phyloP scores from a whole-genome alignment of 306 rosid species.

The Mucuna pruriens region DNA sequence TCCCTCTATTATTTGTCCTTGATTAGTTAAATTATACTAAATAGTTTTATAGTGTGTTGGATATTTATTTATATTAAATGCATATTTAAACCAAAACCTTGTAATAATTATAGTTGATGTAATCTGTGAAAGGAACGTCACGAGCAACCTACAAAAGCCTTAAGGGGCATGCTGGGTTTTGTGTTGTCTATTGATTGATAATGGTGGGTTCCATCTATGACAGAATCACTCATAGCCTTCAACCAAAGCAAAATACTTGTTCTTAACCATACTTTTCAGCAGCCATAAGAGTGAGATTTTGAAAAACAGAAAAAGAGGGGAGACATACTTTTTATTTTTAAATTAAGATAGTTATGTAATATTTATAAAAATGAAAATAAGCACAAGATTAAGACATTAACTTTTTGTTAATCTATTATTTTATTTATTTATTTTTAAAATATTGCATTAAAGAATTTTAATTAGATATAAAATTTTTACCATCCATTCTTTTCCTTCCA shows the following conservation, averaged over 20 bases:
- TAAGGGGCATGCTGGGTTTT: not conserved
- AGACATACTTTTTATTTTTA: too few species aligned
- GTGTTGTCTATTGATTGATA: not conserved
- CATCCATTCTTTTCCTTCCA: too few species aligned
- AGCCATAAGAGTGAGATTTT: not conserved
- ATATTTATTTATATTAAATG: not conserved
- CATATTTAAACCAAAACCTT: not conserved
- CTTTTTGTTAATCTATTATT: too few species aligned
- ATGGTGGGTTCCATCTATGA: slow-evolving; percentile 27
- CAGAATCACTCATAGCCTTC: not conserved
- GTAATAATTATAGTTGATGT: slow-evolving; percentile 31
- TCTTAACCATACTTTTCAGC: not conserved
- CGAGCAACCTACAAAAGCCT: slow-evolving; percentile 11
- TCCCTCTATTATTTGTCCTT: slow-evolving; percentile 17
- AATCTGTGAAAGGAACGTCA: slow-evolving; percentile 25
- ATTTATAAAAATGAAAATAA: too few species aligned
- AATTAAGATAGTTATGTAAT: too few species aligned
- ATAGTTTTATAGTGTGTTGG: not conserved
- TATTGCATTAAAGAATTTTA: too few species aligned
- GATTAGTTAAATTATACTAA: not conserved
- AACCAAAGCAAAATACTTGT: not conserved
- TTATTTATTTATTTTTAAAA: too few species aligned
- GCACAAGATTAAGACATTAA: too few species aligned
- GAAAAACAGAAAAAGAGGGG: too few species aligned
- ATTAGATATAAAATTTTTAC: too few species aligned